These are phyloP conservation scores for Coprinellus aureogranulatus DNA, from an alignment of 768 basidiomycete species.

Conservation along the genomic window DNA sequence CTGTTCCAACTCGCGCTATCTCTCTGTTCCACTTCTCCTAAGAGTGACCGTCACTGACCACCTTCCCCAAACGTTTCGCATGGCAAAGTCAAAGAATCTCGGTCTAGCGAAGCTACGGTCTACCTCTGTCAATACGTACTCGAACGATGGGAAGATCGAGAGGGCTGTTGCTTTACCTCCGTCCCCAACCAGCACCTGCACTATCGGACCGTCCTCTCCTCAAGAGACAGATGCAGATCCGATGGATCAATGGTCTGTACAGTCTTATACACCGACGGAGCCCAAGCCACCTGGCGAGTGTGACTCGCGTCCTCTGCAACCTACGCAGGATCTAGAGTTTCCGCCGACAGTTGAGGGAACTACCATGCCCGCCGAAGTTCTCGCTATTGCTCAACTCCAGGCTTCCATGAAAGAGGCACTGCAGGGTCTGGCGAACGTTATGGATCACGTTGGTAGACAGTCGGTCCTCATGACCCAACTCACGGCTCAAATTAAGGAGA, in stretches of 20 bases:
- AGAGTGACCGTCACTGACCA: no score
- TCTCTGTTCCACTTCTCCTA: no score
- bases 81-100: no score
- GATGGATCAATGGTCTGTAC: not conserved
- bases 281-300: not conserved
- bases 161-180: not conserved
- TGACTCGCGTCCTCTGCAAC: no score
- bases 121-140: no score
- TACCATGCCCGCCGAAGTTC: slow-evolving; percentile 33
- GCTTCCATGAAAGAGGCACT: slow-evolving; percentile 46
- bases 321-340: no score
- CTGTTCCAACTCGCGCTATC: no score
- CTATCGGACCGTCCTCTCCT: not conserved
- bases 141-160: not conserved
- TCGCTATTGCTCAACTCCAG: slow-evolving; percentile 43
- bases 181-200: slow-evolving; percentile 5
- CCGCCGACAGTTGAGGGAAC: no score
- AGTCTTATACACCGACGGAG: not conserved
- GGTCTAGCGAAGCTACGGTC: not conserved
- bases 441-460: slow-evolving; percentile 47
- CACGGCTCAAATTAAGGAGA: slow-evolving; percentile 40
- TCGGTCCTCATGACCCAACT: slow-evolving; percentile 42
- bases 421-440: slow-evolving; percentile 36
- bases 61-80: no score
- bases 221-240: not conserved